Evolutionary conservation across 176 grass and related monocot genomes (phyloP).

Genomic region (Cocos nucifera): DNA sequence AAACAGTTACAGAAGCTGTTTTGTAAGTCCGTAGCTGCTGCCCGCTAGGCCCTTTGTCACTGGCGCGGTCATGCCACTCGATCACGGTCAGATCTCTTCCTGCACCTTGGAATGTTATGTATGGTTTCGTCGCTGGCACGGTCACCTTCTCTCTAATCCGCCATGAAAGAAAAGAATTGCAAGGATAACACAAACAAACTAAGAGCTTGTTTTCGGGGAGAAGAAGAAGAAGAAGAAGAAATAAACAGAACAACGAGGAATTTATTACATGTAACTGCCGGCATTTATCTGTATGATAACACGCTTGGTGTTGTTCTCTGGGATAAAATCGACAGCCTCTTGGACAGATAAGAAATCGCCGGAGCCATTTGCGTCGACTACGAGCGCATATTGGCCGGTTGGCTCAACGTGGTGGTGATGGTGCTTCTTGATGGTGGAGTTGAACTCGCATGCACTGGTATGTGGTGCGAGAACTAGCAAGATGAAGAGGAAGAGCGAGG

Average conservation of each 20-base stretch:
- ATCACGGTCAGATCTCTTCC: conserved; percentile 69
- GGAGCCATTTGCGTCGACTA: conserved; percentile 69
- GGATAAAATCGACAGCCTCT: conserved; percentile 71
- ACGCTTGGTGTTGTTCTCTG: conserved; percentile 60
- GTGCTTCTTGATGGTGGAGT: conserved; percentile 14
- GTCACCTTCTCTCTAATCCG: conserved; percentile 75
- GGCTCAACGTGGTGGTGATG: conserved; percentile 41
- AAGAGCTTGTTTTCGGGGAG: too few relatives aligned
- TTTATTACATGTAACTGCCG: conserved; percentile 61
- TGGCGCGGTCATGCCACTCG: conserved; percentile 90
- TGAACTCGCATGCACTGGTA: conserved; percentile 22
- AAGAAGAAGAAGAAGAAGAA: too few relatives aligned
- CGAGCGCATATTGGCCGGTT: conserved; percentile 39
- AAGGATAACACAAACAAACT: too few relatives aligned
- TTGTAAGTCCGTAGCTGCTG: conserved; percentile 93
- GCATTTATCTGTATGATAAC: conserved; percentile 73
- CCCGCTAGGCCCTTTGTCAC: conserved; percentile 73
- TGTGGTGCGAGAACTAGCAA: conserved; percentile 7
- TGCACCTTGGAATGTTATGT: conserved; percentile 75
- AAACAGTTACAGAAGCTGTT: conserved; percentile 81
- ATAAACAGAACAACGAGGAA: background rate
- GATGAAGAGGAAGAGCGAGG: conserved; percentile 6
- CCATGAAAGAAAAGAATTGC: too few relatives aligned
- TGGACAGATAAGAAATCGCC: conserved; percentile 87
- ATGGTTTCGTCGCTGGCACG: conserved; percentile 78